These are phyloP conservation scores for Candida namnaoensis DNA, from an alignment of 805 yeast genomes.

Conservation along the genomic window DNA sequence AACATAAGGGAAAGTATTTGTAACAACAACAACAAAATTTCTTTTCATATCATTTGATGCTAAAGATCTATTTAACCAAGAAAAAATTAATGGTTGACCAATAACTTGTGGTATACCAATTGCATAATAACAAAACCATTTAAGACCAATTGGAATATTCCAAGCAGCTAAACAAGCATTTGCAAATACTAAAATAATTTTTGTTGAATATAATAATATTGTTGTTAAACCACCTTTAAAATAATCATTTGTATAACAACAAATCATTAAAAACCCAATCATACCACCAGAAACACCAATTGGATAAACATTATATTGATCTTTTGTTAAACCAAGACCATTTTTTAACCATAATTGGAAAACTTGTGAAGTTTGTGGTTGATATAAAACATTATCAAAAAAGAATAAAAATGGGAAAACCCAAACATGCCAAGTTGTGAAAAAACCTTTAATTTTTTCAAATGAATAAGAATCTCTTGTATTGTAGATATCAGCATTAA, in stretches of 20 bases:
- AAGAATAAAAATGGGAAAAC: slow-evolving; percentile 24
- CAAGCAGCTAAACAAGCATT: slow-evolving; percentile 33
- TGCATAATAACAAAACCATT: slow-evolving; percentile 37
- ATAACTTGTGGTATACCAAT: slow-evolving; percentile 36
- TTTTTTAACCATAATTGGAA: slow-evolving; percentile 32
- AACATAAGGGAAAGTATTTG: slow-evolving; percentile 30
- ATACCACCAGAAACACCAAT: slow-evolving; percentile 25
- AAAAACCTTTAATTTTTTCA: slow-evolving; percentile 26
- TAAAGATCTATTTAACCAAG: slow-evolving; percentile 38
- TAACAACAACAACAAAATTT: slow-evolving; percentile 24
- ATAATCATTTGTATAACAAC: slow-evolving; percentile 26
- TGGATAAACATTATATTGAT: slow-evolving; percentile 28
- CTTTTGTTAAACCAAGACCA: slow-evolving; percentile 20
- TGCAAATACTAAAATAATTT: slow-evolving; percentile 30
- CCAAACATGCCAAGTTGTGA: slow-evolving; percentile 35
- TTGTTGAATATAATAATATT: slow-evolving; percentile 26
- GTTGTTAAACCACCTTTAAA: slow-evolving; percentile 25
- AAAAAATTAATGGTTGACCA: slow-evolving; percentile 45
- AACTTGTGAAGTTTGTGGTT: slow-evolving; percentile 26
- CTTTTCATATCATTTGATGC: slow-evolving; percentile 18
- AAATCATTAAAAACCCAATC: slow-evolving; percentile 22
- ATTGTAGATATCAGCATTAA: slow-evolving; percentile 28
- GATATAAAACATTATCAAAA: slow-evolving; percentile 9
- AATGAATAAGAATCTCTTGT: slow-evolving; percentile 27
- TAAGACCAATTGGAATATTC: slow-evolving; percentile 35